Evolutionary conservation across 192 early-diverging fungal genomes (phyloP), one percentile per base, ranked within the genome.

Genomic region (Coemansia sp.): DNA sequence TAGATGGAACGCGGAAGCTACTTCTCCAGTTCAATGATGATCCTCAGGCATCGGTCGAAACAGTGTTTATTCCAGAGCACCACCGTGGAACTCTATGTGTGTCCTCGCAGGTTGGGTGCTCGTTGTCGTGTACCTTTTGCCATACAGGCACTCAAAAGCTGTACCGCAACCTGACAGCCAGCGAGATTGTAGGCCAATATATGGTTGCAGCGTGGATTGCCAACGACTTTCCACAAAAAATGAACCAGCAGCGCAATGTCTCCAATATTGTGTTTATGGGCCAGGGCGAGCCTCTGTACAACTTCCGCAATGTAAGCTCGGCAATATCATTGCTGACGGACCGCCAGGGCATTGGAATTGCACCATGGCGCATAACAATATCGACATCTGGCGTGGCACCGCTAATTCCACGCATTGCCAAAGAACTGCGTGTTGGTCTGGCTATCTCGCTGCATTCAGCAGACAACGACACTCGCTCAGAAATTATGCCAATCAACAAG

Each of bases 251-350:
- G 35, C 63, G 52, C 21, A 75, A 49, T 2, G 70, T 93, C 15
- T 83, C 81, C 18, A 96, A 96, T 67, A 84, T 94, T 50, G 93
- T 96, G 0, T 89, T 91, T 55, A 96, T 96, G 93, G 92, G 92
- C 20, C 90, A 92, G 68, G 92, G 91, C 11, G 93, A 96, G 60
- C 93, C 93, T 1, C 64, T 93, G 14, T 87, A 88, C 65, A 96
- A 96, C 65, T 91, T 84, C 50, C 81, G 81, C 63, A 81, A 84
- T 41, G 83, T 86, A 15, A 82, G 81, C 47, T 72, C 78, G 15
- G 84, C 85, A 2, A 70, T 86, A 39, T 53, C 65, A 5, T 67
- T 85, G 21, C 57, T 89, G 19, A 89, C 83, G 26, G 77, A 84
- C 59, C 63, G 68, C 30, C 61, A 75, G 16, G 82, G 86, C 5